These are phyloP conservation scores for Leccinum subatratum DNA, from an alignment of 1,284 basidiomycete genomes.

Conservation along the genomic window DNA sequence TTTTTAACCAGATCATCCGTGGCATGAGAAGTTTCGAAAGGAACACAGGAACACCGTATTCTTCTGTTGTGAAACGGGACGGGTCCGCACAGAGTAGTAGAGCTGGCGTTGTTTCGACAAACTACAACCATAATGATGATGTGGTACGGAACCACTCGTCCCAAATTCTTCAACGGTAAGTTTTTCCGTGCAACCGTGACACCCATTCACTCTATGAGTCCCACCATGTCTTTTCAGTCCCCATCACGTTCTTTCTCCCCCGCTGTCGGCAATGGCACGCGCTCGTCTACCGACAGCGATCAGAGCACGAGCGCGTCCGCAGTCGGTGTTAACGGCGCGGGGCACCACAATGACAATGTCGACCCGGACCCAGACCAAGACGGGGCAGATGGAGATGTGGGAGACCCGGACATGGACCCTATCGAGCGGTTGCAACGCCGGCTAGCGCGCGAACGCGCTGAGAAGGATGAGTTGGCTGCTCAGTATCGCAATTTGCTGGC, in stretches of 20 bases:
- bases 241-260: constrained; percentile 27
- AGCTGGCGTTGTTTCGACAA: neutral
- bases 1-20: neutral
- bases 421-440: constrained; percentile 53
- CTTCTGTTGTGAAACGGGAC: neutral
- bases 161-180: too few relatives aligned
- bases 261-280: constrained; percentile 17
- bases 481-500: constrained; percentile 85
- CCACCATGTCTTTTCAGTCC: constrained; percentile 16
- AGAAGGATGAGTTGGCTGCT: constrained; percentile 79
- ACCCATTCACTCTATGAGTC: too few relatives aligned
- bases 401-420: constrained; percentile 36
- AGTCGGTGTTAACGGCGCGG: constrained; percentile 13
- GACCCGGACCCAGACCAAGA: constrained; percentile 14
- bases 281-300: constrained; percentile 29
- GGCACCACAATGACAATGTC: constrained; percentile 17
- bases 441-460: constrained; percentile 60
- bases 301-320: constrained; percentile 11
- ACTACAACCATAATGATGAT: neutral
- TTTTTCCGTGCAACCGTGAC: too few relatives aligned
- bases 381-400: neutral
- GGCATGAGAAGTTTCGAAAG: neutral
- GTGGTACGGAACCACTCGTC: too few relatives aligned
- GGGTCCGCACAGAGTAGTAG: neutral
- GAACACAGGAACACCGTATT: neutral